A percentile compares a stretch with the other conserved stretches of the same genome.
Conservation (phyloP, 2,329 filamentous ascomycete genomes). For the Fusarium drepaniforme region DNA sequence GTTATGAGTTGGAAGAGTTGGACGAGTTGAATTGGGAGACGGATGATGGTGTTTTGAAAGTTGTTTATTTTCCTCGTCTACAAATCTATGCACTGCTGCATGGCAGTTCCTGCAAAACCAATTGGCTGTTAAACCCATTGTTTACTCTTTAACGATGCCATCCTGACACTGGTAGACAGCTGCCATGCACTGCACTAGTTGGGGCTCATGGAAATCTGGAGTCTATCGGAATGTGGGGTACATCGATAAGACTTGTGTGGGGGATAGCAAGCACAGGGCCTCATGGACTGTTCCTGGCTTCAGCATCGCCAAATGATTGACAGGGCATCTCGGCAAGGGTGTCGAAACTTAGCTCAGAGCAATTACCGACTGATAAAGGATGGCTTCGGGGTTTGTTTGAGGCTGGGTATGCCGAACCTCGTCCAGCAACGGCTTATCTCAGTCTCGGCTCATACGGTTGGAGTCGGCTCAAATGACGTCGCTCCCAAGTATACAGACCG, state of each 20-base stretch:
- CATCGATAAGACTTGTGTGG: constrained; percentile 35
- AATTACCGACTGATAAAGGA: not conserved
- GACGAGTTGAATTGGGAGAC: not conserved
- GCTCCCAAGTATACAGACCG: constrained; percentile 36
- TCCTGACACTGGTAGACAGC: constrained; percentile 21
- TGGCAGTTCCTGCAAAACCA: not conserved
- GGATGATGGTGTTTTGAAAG: not conserved
- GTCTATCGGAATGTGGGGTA: constrained; percentile 39
- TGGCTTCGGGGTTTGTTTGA: constrained; percentile 6
- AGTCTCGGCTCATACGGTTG: constrained; percentile 45
- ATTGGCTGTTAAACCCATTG: not conserved
- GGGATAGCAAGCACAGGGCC: constrained; percentile 22
- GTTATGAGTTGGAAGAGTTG: not conserved
- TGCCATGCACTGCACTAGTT: constrained; percentile 2
- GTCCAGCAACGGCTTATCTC: constrained; percentile 44
- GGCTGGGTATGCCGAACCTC: constrained; percentile 35
- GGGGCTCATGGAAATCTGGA: constrained; percentile 26
- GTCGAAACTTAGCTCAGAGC: not conserved
- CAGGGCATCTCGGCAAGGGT: not conserved
- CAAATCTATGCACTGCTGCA: not conserved
- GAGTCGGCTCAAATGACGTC: constrained; percentile 50
- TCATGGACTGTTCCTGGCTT: constrained; percentile 10
- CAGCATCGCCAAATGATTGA: not conserved
- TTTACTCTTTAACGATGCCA: constrained; percentile 1
- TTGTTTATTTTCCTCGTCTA: not conserved